phyloP scores from a whole-genome alignment of 2,329 filamentous ascomycete species.

The Fusarium coffeatum region DNA sequence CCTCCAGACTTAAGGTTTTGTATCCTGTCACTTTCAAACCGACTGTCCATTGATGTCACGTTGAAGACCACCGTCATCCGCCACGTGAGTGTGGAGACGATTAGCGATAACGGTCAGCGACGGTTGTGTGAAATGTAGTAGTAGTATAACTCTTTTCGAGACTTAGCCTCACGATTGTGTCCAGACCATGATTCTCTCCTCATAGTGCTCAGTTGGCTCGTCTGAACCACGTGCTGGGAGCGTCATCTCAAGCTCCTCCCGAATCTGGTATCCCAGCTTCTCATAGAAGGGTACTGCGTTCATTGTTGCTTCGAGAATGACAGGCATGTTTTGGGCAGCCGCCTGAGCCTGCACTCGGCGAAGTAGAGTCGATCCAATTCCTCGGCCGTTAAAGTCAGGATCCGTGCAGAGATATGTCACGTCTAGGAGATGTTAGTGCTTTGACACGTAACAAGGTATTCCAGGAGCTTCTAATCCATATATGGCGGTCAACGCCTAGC shows the following conservation, averaged over 20 bases:
- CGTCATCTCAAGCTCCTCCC: conserved; percentile 51
- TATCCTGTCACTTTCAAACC: conserved; percentile 16
- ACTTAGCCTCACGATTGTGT: conserved; percentile 12
- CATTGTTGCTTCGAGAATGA: conserved; percentile 55
- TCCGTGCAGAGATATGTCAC: conserved; percentile 56
- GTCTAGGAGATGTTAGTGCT: conserved; percentile 45
- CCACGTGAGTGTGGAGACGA: conserved; percentile 46
- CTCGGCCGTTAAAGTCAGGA: conserved; percentile 50
- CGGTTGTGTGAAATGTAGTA: background rate
- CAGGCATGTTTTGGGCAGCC: conserved; percentile 47
- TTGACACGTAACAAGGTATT: background rate
- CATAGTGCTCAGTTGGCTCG: conserved; percentile 50
- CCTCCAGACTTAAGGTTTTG: background rate
- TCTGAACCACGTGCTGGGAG: conserved; percentile 48
- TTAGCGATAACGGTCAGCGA: conserved; percentile 27
- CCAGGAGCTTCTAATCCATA: background rate
- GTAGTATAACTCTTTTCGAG: background rate
- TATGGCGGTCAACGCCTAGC: background rate
- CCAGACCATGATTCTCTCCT: conserved; percentile 52
- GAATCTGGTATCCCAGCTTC: conserved; percentile 51
- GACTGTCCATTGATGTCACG: conserved; percentile 25
- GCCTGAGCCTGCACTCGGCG: conserved; percentile 51
- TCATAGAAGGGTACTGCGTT: conserved; percentile 54
- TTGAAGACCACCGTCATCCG: conserved; percentile 5
- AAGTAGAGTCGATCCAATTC: conserved; percentile 52